Evolutionary conservation across 768 basidiomycete genomes (phyloP), one percentile per base, ranked within the genome.

Genomic region (Calocybe cyanea): DNA sequence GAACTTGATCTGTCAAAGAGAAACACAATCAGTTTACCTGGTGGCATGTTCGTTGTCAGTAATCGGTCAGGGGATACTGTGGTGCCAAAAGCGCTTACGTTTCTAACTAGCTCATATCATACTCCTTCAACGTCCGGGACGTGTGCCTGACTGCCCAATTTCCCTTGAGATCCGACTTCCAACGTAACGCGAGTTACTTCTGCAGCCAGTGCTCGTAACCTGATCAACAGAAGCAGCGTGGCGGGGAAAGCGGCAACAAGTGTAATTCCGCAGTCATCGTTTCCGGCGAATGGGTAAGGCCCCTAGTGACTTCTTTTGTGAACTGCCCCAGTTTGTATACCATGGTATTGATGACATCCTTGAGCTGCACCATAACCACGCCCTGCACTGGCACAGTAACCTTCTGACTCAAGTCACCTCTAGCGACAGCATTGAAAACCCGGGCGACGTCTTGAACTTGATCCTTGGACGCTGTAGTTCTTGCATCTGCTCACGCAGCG

Each of bases 71-170:
- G n/a, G 34, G 14, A 7, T 5, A 6, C 7, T 18, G 34, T 6
- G n/a, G 34, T 14, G 34, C 7, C 7, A 32, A n/a, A 32, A n/a
- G 9, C 9, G 41, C 78, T 50, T 55, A 85, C 86, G 58, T 87
- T 87, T 38, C 79, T 69, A 46, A 88, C 88, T 63, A 89, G 69
- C 60, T 91, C 84, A 51, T 82, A 78, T 87, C 87, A 88, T n/a
- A 88, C 84, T n/a, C 92, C 92, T 60, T 92, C 86, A 17, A 92
- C 90, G 52, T 91, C 88, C 20, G 87, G 85, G 8, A 95, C 92
- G 43, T 83, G 73, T 0, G 90, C 92, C 63, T 92, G 87, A 36
- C 90, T 90, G 48, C 92, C 91, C 45, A 94, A 69, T 68, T 89
- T 89, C 11, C 91, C 92, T 69, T 92, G 85, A 51, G 81, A 85